Percentiles rank a stretch among this genome's conserved stretches.
These are phyloP conservation scores for Aristolochia contorta DNA, from an alignment of 164 flowering plant genomes.

Conservation along the genomic window DNA sequence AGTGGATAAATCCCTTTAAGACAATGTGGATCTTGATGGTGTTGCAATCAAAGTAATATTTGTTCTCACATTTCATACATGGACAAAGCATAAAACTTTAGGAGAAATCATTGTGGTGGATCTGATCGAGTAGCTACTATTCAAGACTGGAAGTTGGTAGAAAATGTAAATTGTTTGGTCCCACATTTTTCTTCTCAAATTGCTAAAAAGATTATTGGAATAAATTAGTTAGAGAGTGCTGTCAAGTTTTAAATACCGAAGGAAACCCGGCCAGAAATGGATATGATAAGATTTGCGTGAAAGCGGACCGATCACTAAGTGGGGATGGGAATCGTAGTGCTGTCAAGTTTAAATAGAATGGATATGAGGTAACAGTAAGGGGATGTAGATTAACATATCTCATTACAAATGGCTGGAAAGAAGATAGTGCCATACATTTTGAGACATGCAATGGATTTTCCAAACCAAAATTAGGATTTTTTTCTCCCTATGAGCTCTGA, in stretches of 20 bases:
- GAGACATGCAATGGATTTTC: slow-evolving; percentile 28
- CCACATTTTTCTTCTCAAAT: slow-evolving; percentile 50
- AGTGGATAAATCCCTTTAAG: too few species aligned
- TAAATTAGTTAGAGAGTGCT: too few species aligned
- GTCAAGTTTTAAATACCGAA: too few species aligned
- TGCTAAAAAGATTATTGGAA: too few species aligned
- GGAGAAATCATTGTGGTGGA: slow-evolving; percentile 23
- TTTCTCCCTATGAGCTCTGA: slow-evolving; percentile 20
- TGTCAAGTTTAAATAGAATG: slow-evolving; percentile 42
- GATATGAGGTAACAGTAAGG: slow-evolving; percentile 37
- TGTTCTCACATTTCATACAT: too few species aligned
- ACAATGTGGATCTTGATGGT: too few species aligned
- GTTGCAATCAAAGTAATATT: too few species aligned
- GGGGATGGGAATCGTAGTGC: slow-evolving; percentile 70
- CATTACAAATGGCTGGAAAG: slow-evolving; percentile 21
- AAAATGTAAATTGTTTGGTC: slow-evolving; percentile 38
- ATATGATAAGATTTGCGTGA: too few species aligned
- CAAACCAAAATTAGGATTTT: slow-evolving; percentile 8
- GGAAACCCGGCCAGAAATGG: too few species aligned
- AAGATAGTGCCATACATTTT: slow-evolving; percentile 37
- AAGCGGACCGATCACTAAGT: too few species aligned
- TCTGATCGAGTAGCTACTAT: slow-evolving; percentile 39
- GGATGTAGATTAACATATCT: slow-evolving; percentile 49
- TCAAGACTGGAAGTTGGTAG: slow-evolving; percentile 39
- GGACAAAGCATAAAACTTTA: too few species aligned